phyloP scores from a whole-genome alignment of 2,329 filamentous ascomycete species.

The Botrytis pseudocinerea region DNA sequence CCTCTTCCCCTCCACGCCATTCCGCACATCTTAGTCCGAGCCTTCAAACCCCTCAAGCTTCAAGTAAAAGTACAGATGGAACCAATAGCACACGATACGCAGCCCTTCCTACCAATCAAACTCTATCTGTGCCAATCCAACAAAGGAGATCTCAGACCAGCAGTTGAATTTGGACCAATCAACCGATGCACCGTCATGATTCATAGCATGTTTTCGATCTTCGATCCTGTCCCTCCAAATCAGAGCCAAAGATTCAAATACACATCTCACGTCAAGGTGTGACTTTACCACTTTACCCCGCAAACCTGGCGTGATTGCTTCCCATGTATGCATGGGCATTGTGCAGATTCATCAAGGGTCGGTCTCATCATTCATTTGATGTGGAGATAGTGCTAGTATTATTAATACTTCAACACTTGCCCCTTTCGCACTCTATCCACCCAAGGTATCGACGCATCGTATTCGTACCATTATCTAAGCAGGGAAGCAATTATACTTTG shows the following conservation, averaged over 20 bases:
- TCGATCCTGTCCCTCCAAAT: not conserved
- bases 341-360: not conserved
- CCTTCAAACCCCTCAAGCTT: not conserved
- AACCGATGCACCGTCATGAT: not conserved
- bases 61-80: not conserved
- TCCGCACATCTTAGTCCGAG: not conserved
- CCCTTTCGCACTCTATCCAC: not conserved
- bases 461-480: not conserved
- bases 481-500: not conserved
- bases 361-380: not conserved
- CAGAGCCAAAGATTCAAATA: not conserved
- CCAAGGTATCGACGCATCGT: not conserved
- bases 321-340: too few species aligned
- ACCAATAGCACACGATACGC: slow-evolving; percentile 4
- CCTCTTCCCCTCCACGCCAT: not conserved
- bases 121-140: not conserved
- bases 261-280: not conserved
- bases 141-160: not conserved
- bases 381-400: not conserved
- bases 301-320: not conserved
- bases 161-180: not conserved
- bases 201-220: not conserved
- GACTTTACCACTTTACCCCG: not conserved
- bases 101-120: not conserved
- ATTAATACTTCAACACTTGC: not conserved